Evolutionary conservation across 2,329 filamentous ascomycete genomes (phyloP).

Genomic region (Aspergillus sp.): DNA sequence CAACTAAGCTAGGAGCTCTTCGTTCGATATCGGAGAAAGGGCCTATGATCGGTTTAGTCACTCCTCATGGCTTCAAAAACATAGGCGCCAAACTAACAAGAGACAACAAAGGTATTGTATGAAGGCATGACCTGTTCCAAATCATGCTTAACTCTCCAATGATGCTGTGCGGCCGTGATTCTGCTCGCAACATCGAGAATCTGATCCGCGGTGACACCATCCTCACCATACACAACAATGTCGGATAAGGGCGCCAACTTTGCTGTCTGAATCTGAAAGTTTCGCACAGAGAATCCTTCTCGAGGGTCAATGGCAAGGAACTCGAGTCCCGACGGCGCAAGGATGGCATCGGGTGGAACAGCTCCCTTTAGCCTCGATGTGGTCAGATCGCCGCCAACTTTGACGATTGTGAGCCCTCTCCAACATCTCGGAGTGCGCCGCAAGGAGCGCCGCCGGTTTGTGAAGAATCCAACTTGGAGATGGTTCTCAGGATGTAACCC

Average conservation of each 20-base stretch:
- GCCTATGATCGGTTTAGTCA: slow-evolving; percentile 49
- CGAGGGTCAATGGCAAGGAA: slow-evolving; percentile 85
- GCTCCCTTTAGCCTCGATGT: slow-evolving; percentile 82
- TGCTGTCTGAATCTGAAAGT: slow-evolving; percentile 93
- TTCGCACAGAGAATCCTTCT: slow-evolving; percentile 92
- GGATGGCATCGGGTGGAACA: slow-evolving; percentile 77
- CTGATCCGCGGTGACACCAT: slow-evolving; percentile 63
- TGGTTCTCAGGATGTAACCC: slow-evolving; percentile 88
- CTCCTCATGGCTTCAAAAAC: slow-evolving; percentile 7
- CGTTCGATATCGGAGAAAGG: slow-evolving; percentile 74
- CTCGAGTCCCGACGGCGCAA: slow-evolving; percentile 61
- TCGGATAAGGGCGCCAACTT: slow-evolving; percentile 89
- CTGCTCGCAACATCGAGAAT: slow-evolving; percentile 66
- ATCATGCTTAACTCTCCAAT: slow-evolving; percentile 71
- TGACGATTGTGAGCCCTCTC: slow-evolving; percentile 82
- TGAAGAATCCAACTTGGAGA: slow-evolving; percentile 88
- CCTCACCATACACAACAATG: slow-evolving; percentile 87
- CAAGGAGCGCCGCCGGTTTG: slow-evolving; percentile 71
- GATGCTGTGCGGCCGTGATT: slow-evolving; percentile 75
- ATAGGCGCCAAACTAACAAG: slow-evolving; percentile 47
- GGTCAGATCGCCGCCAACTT: slow-evolving; percentile 79
- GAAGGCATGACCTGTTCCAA: slow-evolving; percentile 59
- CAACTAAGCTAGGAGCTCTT: slow-evolving; percentile 70
- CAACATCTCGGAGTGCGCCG: slow-evolving; percentile 75
- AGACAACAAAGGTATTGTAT: slow-evolving; percentile 85